Percentiles rank a stretch among this genome's conserved stretches.
Evolutionary conservation across 2,329 filamentous ascomycete genomes (phyloP).

Genomic region (Pezicula neosporulosa): DNA sequence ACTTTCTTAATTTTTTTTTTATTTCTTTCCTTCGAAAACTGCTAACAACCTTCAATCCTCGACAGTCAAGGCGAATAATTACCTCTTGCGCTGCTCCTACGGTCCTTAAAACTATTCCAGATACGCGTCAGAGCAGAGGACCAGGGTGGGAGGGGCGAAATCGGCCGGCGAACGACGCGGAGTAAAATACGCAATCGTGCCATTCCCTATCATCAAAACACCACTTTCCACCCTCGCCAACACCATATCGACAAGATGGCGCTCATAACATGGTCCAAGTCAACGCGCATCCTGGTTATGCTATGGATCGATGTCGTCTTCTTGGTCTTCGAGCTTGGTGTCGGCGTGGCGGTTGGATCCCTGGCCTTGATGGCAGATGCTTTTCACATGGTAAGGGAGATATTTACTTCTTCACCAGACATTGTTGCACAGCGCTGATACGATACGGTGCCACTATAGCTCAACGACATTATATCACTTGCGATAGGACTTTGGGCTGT

Average conservation of each 20-base stretch:
- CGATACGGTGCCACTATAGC: slow-evolving; percentile 40
- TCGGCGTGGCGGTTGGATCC: slow-evolving; percentile 84
- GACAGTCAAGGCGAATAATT: no score
- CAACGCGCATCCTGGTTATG: slow-evolving; percentile 87
- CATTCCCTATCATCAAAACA: neutral
- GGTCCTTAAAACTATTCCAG: no score
- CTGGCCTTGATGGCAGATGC: slow-evolving; percentile 93
- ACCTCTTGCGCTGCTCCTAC: no score
- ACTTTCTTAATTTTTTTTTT: no score
- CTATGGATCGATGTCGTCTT: slow-evolving; percentile 86
- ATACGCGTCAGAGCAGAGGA: no score
- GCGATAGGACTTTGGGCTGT: slow-evolving; percentile 95
- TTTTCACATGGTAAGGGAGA: slow-evolving; percentile 82
- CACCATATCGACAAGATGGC: slow-evolving; percentile 11
- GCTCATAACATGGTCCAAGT: slow-evolving; percentile 84
- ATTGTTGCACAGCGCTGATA: neutral
- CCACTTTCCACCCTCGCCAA: neutral
- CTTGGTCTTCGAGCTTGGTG: slow-evolving; percentile 83
- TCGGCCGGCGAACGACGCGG: neutral
- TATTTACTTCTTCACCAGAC: neutral
- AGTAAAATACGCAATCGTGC: neutral
- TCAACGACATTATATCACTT: slow-evolving; percentile 96
- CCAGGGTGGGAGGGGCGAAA: no score
- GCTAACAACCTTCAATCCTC: no score
- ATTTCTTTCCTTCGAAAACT: no score